These are phyloP conservation scores for Jaltomata sinuosa DNA, from an alignment of 257 asterid species.

Conservation along the genomic window DNA sequence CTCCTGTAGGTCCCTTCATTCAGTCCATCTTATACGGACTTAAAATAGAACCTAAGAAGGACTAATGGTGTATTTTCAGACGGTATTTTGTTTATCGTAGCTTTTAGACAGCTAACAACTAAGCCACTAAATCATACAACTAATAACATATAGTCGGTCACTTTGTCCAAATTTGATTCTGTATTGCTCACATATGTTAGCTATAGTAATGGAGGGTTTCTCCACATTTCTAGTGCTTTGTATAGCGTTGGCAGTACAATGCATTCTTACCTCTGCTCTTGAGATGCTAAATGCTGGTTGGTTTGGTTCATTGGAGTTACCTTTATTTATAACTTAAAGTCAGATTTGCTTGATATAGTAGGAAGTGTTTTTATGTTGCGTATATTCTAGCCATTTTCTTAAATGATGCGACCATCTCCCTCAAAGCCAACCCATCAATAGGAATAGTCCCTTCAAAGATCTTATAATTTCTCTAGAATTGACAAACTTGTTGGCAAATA, in stretches of 20 bases:
- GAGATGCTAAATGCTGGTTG: neutral
- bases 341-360: neutral
- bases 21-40: neutral
- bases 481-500: too few species aligned
- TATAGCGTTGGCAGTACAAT: neutral
- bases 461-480: too few species aligned
- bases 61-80: neutral
- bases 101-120: neutral
- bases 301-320: neutral
- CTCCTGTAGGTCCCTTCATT: neutral
- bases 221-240: neutral
- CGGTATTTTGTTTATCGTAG: neutral
- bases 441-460: too few species aligned
- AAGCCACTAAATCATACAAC: neutral
- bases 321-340: neutral
- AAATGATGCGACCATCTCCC: neutral
- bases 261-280: neutral
- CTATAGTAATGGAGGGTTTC: neutral
- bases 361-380: neutral
- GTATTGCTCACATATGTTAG: neutral
- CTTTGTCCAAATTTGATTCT: neutral
- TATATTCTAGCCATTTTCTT: neutral
- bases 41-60: neutral
- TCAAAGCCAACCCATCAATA: too few species aligned
- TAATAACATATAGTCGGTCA: neutral